These are phyloP conservation scores for Wallacemonas sp. DNA, from an alignment of 208 protist genomes.

Conservation along the genomic window DNA sequence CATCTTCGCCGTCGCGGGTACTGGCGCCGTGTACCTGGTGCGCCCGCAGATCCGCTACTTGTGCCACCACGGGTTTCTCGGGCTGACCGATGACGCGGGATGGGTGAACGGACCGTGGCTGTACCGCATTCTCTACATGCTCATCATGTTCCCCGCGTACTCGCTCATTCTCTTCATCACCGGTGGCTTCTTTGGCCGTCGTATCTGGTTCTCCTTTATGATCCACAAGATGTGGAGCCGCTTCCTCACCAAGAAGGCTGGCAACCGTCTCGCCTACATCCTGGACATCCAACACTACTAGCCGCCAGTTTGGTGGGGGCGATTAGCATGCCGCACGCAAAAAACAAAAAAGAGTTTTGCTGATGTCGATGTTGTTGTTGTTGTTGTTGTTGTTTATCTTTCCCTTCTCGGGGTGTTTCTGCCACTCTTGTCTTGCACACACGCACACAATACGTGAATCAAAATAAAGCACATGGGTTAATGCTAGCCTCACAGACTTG, in stretches of 20 bases:
- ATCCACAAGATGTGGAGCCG: constrained; percentile 91
- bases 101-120: constrained; percentile 85
- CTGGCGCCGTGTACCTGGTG: constrained; percentile 64
- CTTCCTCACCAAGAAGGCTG: constrained; percentile 60
- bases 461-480: too few species aligned
- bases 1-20: constrained; percentile 80
- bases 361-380: neutral
- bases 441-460: too few species aligned
- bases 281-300: constrained; percentile 85
- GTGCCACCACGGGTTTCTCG: constrained; percentile 74
- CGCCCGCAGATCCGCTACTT: constrained; percentile 74
- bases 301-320: neutral
- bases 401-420: constrained; percentile 4
- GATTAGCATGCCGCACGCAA: too few species aligned
- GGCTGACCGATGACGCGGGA: constrained; percentile 65
- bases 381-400: constrained; percentile 10
- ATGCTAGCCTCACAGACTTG: too few species aligned
- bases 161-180: constrained; percentile 75
- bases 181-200: constrained; percentile 73
- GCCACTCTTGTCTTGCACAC: too few species aligned
- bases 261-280: constrained; percentile 50
- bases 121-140: constrained; percentile 74
- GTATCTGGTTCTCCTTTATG: constrained; percentile 91
- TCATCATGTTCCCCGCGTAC: constrained; percentile 85
- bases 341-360: too few species aligned